phyloP scores from a whole-genome alignment of 495 filamentous ascomycete species.

The Pyrenopolyporus hunteri region DNA sequence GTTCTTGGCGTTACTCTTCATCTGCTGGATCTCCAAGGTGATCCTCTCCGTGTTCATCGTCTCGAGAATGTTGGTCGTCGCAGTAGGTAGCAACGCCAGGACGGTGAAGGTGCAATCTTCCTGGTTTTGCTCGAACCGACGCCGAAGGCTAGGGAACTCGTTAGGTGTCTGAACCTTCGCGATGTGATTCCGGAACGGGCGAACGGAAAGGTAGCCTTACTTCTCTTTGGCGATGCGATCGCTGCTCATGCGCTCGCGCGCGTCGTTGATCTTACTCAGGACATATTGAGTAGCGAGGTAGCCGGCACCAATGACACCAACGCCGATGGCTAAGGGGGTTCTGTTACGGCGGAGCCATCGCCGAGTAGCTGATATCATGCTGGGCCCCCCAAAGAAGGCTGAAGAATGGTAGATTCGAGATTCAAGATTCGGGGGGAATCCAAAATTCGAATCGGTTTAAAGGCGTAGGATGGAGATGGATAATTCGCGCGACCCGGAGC shows the following conservation, averaged over 20 bases:
- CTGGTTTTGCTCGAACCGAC: constrained; percentile 97
- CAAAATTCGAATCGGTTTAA: not conserved
- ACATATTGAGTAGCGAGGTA: constrained; percentile 95
- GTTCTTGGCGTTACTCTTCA: constrained; percentile 79
- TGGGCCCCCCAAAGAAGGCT: constrained; percentile 36
- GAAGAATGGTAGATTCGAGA: constrained; percentile 7
- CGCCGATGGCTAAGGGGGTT: constrained; percentile 83
- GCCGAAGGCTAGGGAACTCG: constrained; percentile 70
- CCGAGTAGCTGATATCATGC: constrained; percentile 82
- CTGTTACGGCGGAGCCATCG: constrained; percentile 92
- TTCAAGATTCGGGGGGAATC: not conserved
- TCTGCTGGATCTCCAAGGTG: constrained; percentile 89
- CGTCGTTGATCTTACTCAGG: constrained; percentile 84
- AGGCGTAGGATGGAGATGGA: not conserved
- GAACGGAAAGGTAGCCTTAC: constrained; percentile 55
- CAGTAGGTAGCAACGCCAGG: constrained; percentile 89
- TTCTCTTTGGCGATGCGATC: constrained; percentile 96
- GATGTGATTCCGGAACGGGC: not conserved
- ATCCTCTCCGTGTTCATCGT: constrained; percentile 88
- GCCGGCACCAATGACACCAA: constrained; percentile 84
- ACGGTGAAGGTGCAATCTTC: constrained; percentile 99
- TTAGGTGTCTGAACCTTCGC: not conserved
- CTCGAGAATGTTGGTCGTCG: constrained; percentile 84
- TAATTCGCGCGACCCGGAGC: constrained; percentile 2
- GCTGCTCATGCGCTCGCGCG: constrained; percentile 91